These are phyloP conservation scores for Nitzschia sp. DNA, from an alignment of 108 stramenopile species.

Conservation along the genomic window DNA sequence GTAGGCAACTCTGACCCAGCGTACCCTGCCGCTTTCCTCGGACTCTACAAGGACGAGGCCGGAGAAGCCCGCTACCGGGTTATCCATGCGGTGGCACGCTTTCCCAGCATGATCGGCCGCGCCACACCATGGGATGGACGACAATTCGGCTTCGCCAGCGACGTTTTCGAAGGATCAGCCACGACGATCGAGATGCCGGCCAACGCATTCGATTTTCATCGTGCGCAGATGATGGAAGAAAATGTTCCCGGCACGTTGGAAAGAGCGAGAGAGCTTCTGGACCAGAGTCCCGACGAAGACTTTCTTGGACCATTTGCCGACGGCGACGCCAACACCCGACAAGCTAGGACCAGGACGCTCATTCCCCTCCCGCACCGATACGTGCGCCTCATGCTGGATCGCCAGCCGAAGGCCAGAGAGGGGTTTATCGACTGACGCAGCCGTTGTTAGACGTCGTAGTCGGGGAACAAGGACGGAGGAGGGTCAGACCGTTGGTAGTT, in stretches of 20 bases:
- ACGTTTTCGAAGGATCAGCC: neutral
- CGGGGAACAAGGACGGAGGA: no score
- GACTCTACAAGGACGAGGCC: no score
- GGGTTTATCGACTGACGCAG: no score
- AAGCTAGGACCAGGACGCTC: neutral
- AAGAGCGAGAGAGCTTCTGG: slow-evolving; percentile 2
- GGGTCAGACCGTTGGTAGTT: no score
- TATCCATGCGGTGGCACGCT: no score
- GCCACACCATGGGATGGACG: neutral
- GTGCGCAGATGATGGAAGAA: neutral
- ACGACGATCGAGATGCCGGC: slow-evolving; percentile 1
- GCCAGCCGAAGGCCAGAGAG: neutral
- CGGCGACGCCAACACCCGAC: neutral
- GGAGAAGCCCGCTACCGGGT: no score
- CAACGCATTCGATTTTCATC: neutral
- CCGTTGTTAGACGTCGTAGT: no score
- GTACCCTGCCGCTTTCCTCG: no score
- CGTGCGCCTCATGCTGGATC: neutral
- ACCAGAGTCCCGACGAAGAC: neutral
- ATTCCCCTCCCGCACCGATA: slow-evolving; percentile 2
- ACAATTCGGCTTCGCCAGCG: neutral
- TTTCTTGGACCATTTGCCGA: neutral
- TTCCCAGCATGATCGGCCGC: neutral
- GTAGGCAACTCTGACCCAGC: no score
- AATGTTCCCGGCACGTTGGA: neutral